Percentiles rank a stretch among this genome's conserved stretches.
Evolutionary conservation across 2,329 filamentous ascomycete genomes (phyloP).

Genomic region (Cordyceps militaris): DNA sequence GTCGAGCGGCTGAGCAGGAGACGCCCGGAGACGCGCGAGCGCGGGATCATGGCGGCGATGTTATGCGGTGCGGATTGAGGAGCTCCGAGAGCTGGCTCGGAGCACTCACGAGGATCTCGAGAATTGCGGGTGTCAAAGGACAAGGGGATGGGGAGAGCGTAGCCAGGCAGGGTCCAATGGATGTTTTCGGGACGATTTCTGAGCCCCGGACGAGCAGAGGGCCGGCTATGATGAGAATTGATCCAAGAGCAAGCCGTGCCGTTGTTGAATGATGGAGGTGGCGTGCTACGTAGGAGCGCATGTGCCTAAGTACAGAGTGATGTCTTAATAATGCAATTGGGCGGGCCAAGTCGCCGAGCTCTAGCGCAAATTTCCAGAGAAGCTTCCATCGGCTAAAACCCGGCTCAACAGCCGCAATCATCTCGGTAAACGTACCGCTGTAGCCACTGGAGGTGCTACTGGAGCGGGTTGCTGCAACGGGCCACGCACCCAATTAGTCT

Average conservation of each 20-base stretch:
- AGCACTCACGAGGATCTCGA: slow-evolving; percentile 4
- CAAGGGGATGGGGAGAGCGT: not conserved
- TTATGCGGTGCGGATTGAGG: not conserved
- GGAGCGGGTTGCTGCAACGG: not conserved
- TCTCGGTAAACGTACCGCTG: too few species aligned
- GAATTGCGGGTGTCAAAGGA: not conserved
- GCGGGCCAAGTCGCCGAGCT: slow-evolving; percentile 14
- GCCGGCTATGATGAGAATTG: not conserved
- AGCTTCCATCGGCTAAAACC: slow-evolving; percentile 24
- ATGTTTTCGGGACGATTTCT: not conserved
- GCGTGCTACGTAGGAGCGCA: slow-evolving; percentile 9
- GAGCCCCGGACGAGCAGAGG: not conserved
- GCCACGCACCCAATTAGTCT: not conserved
- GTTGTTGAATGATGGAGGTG: slow-evolving; percentile 9
- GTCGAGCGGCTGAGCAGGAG: slow-evolving; percentile 31
- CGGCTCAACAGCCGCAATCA: not conserved
- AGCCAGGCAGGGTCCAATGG: not conserved
- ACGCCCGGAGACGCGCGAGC: slow-evolving; percentile 33
- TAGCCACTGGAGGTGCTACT: not conserved
- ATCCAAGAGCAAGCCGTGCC: not conserved
- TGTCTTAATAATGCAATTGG: slow-evolving; percentile 24
- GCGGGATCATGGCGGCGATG: slow-evolving; percentile 32
- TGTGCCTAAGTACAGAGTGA: slow-evolving; percentile 15
- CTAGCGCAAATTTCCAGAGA: slow-evolving; percentile 23
- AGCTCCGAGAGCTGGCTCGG: slow-evolving; percentile 14